Evolutionary conservation across 768 basidiomycete genomes (phyloP), one percentile per base, ranked within the genome.

Genomic region (Auricularia auricula-judae): DNA sequence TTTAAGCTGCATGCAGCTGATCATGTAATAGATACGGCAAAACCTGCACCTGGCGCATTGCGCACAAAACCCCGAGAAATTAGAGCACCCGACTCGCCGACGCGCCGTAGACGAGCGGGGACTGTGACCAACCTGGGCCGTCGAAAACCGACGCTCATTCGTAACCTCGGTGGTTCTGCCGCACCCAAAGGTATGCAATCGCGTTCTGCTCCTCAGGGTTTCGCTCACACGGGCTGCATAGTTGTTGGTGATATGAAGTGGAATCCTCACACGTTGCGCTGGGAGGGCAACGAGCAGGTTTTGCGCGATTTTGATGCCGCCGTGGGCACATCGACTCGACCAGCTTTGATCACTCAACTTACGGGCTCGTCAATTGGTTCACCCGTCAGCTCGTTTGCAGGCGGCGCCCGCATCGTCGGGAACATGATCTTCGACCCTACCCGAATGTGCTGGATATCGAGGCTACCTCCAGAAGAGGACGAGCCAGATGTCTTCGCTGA

Each of bases 391-490:
- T 84, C 88, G 35, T 85, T 89, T 70, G 81, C 86, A 36, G 81
- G 86, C 63, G 89, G 90, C 61, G 88, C 92, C 43, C 85, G 92
- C 65, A 86, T 93, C 74, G 96, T 98, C 21, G 97, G 97, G 56
- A 93, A 94, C 79, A 99, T 99, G 96, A 85, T 93, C 43, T 98
- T 99, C 71, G 95, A 99, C 76, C 95, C 97, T 1, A 71, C 84
- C 53, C 86, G 86, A 33, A 98, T 98, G 94, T 91, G 93, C 72
- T 98, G 93, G 93, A 83, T 98, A 75, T 91, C 91, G 64, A 86
- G 86, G 65, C 74, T 92, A 47, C 81, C 87, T 4, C 87, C 89
- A 23, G 93, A 93, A 65, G 91, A 96, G 71, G 92, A 95, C 47
- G 94, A 98, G 72, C 91, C 91, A 5, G 94, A 98, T 72, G 89